Evolutionary conservation across 2,329 filamentous ascomycete genomes (phyloP), one percentile per base, ranked within the genome.

Genomic region (Lecanosticta acicola): DNA sequence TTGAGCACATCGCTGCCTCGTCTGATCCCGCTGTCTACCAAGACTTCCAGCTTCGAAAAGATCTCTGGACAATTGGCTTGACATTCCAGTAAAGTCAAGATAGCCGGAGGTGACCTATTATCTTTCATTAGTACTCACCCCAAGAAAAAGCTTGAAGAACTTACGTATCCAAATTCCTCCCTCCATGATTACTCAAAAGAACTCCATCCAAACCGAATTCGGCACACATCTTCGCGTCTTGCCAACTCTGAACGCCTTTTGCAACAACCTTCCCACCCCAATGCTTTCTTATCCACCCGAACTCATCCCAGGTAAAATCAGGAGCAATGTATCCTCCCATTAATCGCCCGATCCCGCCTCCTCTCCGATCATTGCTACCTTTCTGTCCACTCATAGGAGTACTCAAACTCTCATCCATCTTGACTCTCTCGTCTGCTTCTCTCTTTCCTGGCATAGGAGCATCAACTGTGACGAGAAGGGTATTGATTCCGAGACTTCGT

Each of bases 1-100:
- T 85, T 85, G 54, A 86, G 72, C 2, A 85, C 76, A 57, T 86
- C 82, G 0, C 79, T 78, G 0, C 83, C 83, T 14, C 81, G 68
- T n/a, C 74, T 71, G 21, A 86, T 72, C 0, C 83, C 83, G 0
- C 81, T 80, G 51, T 86, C 82, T 3, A 85, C 67, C 42, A 76
- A 79, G 0, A 85, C 75, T 56, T 84, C 78, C 60, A 84, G 69
- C 42, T 66, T 65, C 19, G 75, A 71, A 41, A 85, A 79, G 0
- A 85, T 71, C 44, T 77, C 70, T 0, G 81, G 81, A 34, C 76
- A 80, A 51, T 75, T 76, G 53, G 73, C 73, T 46, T 80, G 79
- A 50, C 85, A 69, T 64, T 86, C 81, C 1, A 85, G 64, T 3
- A 85, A 59, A 0, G 79, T 73, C 26, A 84, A 61, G 21, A 85